Conservation (phyloP, 2,329 filamentous ascomycete species). For the Xylariales sp. region DNA sequence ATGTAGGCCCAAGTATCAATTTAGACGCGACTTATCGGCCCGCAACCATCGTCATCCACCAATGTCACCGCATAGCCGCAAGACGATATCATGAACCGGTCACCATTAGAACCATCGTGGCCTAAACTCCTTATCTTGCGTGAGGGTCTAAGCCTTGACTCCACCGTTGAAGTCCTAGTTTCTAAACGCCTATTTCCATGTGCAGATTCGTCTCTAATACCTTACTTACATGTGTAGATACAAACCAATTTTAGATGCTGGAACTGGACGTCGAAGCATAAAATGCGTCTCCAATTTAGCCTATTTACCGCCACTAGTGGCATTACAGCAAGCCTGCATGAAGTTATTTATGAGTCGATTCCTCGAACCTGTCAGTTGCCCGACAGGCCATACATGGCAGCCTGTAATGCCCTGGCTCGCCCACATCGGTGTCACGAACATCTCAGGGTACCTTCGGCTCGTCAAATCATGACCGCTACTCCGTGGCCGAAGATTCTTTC, state of each 20-base stretch:
- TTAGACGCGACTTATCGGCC: constrained; percentile 41
- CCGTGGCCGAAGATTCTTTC: neutral
- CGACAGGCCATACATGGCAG: constrained; percentile 7
- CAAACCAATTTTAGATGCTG: constrained; percentile 12
- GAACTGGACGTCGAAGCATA: constrained; percentile 16
- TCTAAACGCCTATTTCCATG: constrained; percentile 8
- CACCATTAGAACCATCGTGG: constrained; percentile 22
- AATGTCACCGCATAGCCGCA: constrained; percentile 25
- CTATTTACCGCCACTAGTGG: constrained; percentile 33
- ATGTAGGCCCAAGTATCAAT: constrained; percentile 31
- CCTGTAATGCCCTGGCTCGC: constrained; percentile 4
- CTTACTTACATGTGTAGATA: constrained; percentile 10
- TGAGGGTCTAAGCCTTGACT: constrained; percentile 18
- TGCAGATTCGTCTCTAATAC: constrained; percentile 16
- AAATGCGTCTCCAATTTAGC: constrained; percentile 36
- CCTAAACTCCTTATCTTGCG: constrained; percentile 36
- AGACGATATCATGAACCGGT: constrained; percentile 23
- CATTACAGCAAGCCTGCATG: constrained; percentile 30
- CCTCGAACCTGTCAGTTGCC: constrained; percentile 15
- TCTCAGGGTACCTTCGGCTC: constrained; percentile 11
- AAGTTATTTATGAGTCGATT: constrained; percentile 26
- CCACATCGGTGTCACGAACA: constrained; percentile 14
- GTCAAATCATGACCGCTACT: constrained; percentile 6
- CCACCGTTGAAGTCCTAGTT: constrained; percentile 19
- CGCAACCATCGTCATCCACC: constrained; percentile 38